These are phyloP conservation scores for Vachellia collinsii DNA, from an alignment of 306 rosid species.

Conservation along the genomic window DNA sequence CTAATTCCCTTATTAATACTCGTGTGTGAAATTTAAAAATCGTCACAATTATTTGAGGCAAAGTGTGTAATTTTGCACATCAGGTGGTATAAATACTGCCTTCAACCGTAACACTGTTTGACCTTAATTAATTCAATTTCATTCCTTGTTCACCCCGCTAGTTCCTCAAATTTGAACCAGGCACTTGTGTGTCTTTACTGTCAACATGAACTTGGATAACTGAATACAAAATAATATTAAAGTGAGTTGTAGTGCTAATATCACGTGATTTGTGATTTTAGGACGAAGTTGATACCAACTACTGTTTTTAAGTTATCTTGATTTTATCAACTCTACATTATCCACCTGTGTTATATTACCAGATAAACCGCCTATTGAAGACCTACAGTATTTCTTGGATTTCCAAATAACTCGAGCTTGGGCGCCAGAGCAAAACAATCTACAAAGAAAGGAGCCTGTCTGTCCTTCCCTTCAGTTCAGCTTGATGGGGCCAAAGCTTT, in stretches of 20 bases:
- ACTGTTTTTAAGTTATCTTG: not conserved
- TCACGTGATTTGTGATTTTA: not conserved
- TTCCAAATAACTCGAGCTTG: slow-evolving; percentile 87
- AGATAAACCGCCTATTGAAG: slow-evolving; percentile 98
- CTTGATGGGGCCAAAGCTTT: slow-evolving; percentile 97
- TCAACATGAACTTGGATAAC: not conserved
- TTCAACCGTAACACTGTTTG: not conserved
- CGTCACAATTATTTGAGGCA: not conserved
- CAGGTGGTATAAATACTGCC: not conserved
- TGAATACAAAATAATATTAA: not conserved
- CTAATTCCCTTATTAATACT: slow-evolving; percentile 26
- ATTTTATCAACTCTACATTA: slow-evolving; percentile 1
- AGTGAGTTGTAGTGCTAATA: not conserved
- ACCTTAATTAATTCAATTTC: not conserved
- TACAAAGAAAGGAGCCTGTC: slow-evolving; percentile 93
- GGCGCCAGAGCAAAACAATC: slow-evolving; percentile 89
- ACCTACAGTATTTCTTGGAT: slow-evolving; percentile 94
- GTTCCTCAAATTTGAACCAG: not conserved
- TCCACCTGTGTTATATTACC: slow-evolving; percentile 35
- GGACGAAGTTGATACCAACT: not conserved
- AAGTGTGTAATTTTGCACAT: not conserved
- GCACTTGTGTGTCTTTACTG: not conserved
- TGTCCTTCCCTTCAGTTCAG: slow-evolving; percentile 90
- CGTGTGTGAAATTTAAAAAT: not conserved
- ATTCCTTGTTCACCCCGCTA: not conserved